A percentile compares a stretch with the other conserved stretches of the same genome.
Evolutionary conservation across 805 yeast genomes (phyloP).

Genomic region (Ogataea saltuana): DNA sequence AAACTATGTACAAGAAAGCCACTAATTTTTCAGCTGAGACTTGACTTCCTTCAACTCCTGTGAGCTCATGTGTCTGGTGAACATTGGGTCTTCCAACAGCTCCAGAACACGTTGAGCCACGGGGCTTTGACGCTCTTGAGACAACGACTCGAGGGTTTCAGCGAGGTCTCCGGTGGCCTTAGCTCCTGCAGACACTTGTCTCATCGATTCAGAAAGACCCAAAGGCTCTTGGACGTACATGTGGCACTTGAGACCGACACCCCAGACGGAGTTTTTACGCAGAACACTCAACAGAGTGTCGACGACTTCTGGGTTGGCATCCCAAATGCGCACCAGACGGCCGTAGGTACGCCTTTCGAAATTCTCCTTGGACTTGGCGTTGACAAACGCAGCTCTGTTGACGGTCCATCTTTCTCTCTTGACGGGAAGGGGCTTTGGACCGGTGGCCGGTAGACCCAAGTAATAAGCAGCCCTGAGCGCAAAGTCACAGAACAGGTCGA

Average conservation of each 20-base stretch:
- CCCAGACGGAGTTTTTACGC: constrained; percentile 73
- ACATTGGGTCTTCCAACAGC: constrained; percentile 68
- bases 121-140: constrained; percentile 35
- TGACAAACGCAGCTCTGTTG: constrained; percentile 88
- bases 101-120: constrained; percentile 70
- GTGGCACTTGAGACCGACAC: constrained; percentile 80
- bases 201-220: constrained; percentile 44
- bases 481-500: constrained; percentile 80
- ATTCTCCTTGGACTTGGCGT: constrained; percentile 92
- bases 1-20: constrained; percentile 7
- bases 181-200: constrained; percentile 27
- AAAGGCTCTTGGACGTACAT: constrained; percentile 56
- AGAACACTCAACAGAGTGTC: constrained; percentile 80
- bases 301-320: constrained; percentile 79
- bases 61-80: constrained; percentile 51
- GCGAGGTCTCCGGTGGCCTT: constrained; percentile 24
- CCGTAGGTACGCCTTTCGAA: constrained; percentile 85
- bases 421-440: constrained; percentile 66
- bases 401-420: constrained; percentile 91
- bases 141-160: constrained; percentile 26
- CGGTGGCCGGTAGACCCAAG: constrained; percentile 82
- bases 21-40: constrained; percentile 5
- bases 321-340: constrained; percentile 73
- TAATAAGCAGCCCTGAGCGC: constrained; percentile 88
- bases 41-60: constrained; percentile 25